Evolutionary conservation across 2,329 filamentous ascomycete species (phyloP), one percentile per base, ranked within the genome.

Genomic region (Epichloe hybrida): DNA sequence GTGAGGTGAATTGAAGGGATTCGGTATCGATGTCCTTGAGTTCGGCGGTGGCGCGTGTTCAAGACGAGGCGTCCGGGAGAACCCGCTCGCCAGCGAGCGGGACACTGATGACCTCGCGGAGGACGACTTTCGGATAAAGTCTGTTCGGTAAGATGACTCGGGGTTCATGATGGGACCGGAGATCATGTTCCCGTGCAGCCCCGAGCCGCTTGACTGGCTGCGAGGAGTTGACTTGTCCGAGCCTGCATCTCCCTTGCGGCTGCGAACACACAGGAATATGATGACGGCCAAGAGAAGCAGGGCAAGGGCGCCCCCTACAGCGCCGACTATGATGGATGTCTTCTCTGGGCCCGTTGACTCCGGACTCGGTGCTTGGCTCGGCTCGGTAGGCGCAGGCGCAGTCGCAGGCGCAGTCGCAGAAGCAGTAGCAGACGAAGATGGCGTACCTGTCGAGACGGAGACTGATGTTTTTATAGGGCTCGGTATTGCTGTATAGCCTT

Each of bases 101-200:
- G 55, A 56, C 46, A 55, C 57, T 38, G 53, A 55, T 9, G 47
- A 43, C 15, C 47, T 23, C 8, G 41, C 34, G 13, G 53, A 50
- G 38, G 46, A 56, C 34, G 59, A 59, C 57, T 69, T 70, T 58
- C 71, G 73, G 40, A 75, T 72, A 57, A 80, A 80, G 58, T 80
- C 77, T 38, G 70, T 72, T 49, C 76, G 72, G 53, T 73, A 66
- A 38, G 63, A 62, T 57, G 68, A 64, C 21, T 52, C 47, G 41
- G 64, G 58, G 50, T 66, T 61, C 45, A 75, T 66, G 52, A 83
- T 71, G 53, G 82, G 70, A 58, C 81, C 73, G 54, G 76, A 80
- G 57, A 82, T 74, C 58, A 80, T 71, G 57, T 74, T 74, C 41
- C 41, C 56, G 41, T 60, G 57, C n/a, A 56, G 57, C 40, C 56